Percentiles rank a stretch among this genome's conserved stretches.
Conservation (phyloP, 305 asterid genomes). For the Withania somnifera region DNA sequence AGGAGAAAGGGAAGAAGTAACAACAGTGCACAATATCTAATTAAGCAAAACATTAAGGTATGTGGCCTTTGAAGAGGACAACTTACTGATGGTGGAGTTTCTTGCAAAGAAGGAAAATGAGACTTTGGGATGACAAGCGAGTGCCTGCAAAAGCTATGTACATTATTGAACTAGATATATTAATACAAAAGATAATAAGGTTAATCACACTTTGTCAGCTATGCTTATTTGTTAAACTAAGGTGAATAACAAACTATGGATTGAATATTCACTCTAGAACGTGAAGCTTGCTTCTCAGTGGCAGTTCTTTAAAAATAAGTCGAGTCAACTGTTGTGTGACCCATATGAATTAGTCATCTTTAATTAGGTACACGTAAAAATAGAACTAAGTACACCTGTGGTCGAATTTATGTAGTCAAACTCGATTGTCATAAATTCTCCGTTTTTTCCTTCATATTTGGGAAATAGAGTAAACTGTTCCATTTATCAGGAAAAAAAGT, state of each 20-base stretch:
- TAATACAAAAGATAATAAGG: neutral
- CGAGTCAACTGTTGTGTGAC: neutral
- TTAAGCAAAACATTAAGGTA: neutral
- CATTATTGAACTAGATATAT: neutral
- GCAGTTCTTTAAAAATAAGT: neutral
- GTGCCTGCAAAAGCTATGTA: conserved; percentile 44
- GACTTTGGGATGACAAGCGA: conserved; percentile 77
- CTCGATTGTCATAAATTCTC: neutral
- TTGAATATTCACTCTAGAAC: neutral
- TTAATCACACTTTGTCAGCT: neutral
- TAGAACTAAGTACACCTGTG: neutral
- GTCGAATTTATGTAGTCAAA: neutral
- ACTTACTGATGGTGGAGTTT: conserved; percentile 85
- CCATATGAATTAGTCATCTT: neutral
- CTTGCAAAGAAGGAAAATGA: conserved; percentile 71
- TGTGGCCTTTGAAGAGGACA: neutral
- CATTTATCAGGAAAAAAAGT: neutral
- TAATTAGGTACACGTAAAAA: neutral
- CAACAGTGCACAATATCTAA: neutral
- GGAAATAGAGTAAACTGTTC: neutral
- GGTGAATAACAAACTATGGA: neutral
- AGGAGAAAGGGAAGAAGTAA: neutral
- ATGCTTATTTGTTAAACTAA: neutral
- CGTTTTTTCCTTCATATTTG: neutral
- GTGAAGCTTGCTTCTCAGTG: neutral